Percentiles rank a stretch among this genome's conserved stretches.
These are phyloP conservation scores for Reutealis trisperma DNA, from an alignment of 345 rosid genomes.

Conservation along the genomic window DNA sequence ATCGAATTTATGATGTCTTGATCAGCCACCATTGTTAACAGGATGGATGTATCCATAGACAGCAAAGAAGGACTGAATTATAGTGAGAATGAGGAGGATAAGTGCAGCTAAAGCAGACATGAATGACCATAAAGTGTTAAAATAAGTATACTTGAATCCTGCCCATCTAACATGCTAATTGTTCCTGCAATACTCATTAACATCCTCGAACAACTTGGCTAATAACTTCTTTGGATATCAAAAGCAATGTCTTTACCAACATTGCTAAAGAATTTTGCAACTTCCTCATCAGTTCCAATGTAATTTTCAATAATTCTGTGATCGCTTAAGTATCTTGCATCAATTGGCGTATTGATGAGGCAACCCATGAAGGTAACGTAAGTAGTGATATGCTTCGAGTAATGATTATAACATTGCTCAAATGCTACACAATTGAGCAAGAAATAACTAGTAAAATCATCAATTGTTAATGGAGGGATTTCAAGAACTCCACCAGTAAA, in stretches of 20 bases:
- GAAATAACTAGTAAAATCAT: conserved; percentile 40
- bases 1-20: not conserved
- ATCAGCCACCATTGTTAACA: not conserved
- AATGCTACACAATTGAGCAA: conserved; percentile 56
- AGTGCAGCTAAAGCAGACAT: conserved; percentile 52
- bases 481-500: conserved; percentile 45
- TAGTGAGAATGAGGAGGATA: conserved; percentile 46
- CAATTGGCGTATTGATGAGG: conserved; percentile 45
- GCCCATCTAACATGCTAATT: conserved; percentile 55
- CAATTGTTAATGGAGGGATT: conserved; percentile 46
- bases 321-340: conserved; percentile 51
- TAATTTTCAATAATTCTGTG: conserved; percentile 50
- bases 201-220: conserved; percentile 43
- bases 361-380: conserved; percentile 56
- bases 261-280: conserved; percentile 45
- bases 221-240: conserved; percentile 45
- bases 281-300: conserved; percentile 52
- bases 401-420: conserved; percentile 51
- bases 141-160: conserved; percentile 50
- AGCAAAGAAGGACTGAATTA: conserved; percentile 45
- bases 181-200: conserved; percentile 48
- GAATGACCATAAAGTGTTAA: conserved; percentile 63
- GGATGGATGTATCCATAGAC: conserved; percentile 29
- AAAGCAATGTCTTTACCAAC: conserved; percentile 51
- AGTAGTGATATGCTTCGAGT: conserved; percentile 48